These are phyloP conservation scores for Aspergillus ellipticus DNA, from an alignment of 495 filamentous ascomycete species.

Conservation along the genomic window DNA sequence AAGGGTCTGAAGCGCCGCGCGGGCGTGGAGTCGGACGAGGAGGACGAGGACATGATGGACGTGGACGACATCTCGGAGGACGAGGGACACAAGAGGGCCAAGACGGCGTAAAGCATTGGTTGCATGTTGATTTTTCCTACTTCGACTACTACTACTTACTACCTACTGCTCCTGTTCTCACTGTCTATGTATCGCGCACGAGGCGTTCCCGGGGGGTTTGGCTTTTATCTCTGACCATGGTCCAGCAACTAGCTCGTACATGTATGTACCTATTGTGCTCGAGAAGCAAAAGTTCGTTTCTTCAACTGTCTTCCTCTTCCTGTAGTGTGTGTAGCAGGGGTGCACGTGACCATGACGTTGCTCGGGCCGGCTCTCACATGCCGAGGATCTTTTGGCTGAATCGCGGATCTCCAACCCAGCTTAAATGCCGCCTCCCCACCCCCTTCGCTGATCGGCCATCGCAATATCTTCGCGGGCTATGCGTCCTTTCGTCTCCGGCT, in stretches of 20 bases:
- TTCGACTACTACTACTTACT: conserved; percentile 16
- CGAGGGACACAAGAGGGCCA: conserved; percentile 37
- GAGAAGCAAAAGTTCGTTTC: conserved; percentile 1
- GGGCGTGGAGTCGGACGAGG: conserved; percentile 48
- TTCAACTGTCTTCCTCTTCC: background rate
- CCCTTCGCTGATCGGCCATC: background rate
- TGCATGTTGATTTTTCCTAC: conserved; percentile 7
- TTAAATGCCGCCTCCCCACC: conserved; percentile 27
- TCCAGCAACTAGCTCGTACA: conserved; percentile 1
- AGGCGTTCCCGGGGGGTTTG: conserved; percentile 15
- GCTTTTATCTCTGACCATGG: conserved; percentile 4
- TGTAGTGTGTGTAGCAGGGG: background rate
- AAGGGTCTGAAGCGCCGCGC: conserved; percentile 88
- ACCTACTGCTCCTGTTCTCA: conserved; percentile 24
- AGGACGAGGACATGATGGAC: conserved; percentile 43
- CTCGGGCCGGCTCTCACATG: conserved; percentile 37
- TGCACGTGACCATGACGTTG: conserved; percentile 44
- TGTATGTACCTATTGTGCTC: background rate
- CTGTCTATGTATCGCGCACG: conserved; percentile 8
- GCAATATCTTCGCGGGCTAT: conserved; percentile 2
- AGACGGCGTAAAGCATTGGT: conserved; percentile 24
- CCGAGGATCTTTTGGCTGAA: conserved; percentile 35
- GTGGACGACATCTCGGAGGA: conserved; percentile 42
- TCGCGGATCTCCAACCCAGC: conserved; percentile 22
- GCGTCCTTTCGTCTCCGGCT: conserved; percentile 7